Conservation (phyloP, 495 filamentous ascomycete species). For the Aspergillus olivimuriae region DNA sequence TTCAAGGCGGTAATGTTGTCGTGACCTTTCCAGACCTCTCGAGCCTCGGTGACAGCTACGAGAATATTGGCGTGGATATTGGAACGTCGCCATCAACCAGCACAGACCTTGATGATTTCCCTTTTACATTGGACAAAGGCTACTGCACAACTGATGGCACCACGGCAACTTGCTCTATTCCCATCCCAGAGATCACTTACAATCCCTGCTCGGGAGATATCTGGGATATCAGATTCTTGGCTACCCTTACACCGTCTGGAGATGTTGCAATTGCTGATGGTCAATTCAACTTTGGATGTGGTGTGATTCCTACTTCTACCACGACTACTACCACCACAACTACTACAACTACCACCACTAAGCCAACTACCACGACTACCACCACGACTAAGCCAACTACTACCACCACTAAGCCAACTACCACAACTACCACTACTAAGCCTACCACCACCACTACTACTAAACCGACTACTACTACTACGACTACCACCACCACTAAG, state of each 20-base stretch:
- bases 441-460: background rate
- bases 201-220: background rate
- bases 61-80: background rate
- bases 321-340: background rate
- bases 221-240: background rate
- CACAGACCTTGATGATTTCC: background rate
- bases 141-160: background rate
- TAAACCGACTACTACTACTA: background rate
- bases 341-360: background rate
- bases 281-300: background rate
- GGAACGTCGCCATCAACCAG: background rate
- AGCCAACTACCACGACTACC: background rate
- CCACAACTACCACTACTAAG: background rate
- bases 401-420: background rate
- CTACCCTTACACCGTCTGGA: background rate
- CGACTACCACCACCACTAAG: background rate
- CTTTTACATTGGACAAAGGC: background rate
- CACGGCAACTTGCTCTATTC: background rate
- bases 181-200: background rate
- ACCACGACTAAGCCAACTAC: background rate
- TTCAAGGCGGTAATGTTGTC: background rate
- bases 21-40: background rate
- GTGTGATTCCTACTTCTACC: background rate
- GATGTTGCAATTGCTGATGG: background rate
- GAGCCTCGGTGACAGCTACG: background rate